These are phyloP conservation scores for Yarrowia sp. DNA, from an alignment of 805 yeast genomes.

Conservation along the genomic window DNA sequence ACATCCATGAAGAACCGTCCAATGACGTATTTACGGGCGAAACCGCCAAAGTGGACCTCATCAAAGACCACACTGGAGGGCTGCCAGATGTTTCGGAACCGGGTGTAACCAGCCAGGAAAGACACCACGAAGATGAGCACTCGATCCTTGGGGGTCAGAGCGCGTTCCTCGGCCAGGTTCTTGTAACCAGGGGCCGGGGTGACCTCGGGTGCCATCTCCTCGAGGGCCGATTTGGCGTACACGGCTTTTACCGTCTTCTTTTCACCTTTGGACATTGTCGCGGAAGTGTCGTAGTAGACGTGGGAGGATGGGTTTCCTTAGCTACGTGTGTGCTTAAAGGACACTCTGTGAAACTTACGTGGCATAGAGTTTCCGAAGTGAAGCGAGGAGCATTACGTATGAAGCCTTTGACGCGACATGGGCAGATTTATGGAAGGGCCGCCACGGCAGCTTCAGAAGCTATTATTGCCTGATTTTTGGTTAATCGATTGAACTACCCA, in stretches of 20 bases:
- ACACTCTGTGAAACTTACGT: slow-evolving; percentile 22
- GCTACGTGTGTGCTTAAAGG: slow-evolving; percentile 20
- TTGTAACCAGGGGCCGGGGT: slow-evolving; percentile 6
- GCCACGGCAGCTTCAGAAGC: no score
- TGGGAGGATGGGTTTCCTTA: slow-evolving; percentile 3
- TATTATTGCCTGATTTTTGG: no score
- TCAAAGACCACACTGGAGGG: slow-evolving; percentile 89
- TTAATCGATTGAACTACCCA: neutral
- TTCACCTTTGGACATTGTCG: slow-evolving; percentile 22
- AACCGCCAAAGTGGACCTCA: slow-evolving; percentile 91
- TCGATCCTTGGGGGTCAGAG: slow-evolving; percentile 26
- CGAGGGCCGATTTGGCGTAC: slow-evolving; percentile 22
- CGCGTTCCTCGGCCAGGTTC: slow-evolving; percentile 20
- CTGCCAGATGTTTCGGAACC: slow-evolving; percentile 56
- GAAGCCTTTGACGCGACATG: neutral
- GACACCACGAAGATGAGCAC: slow-evolving; percentile 41
- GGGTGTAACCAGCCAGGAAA: slow-evolving; percentile 52
- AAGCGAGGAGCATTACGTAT: neutral
- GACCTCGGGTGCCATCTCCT: slow-evolving; percentile 24
- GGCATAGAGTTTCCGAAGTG: slow-evolving; percentile 10
- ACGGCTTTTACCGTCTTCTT: slow-evolving; percentile 8
- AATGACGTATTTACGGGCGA: slow-evolving; percentile 72
- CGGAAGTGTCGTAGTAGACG: slow-evolving; percentile 10
- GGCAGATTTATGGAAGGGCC: neutral
- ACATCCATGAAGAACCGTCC: slow-evolving; percentile 67